Percentiles rank a stretch among this genome's conserved stretches.
These are phyloP conservation scores for Neurospora sp. DNA, from an alignment of 495 filamentous ascomycete genomes.

Conservation along the genomic window DNA sequence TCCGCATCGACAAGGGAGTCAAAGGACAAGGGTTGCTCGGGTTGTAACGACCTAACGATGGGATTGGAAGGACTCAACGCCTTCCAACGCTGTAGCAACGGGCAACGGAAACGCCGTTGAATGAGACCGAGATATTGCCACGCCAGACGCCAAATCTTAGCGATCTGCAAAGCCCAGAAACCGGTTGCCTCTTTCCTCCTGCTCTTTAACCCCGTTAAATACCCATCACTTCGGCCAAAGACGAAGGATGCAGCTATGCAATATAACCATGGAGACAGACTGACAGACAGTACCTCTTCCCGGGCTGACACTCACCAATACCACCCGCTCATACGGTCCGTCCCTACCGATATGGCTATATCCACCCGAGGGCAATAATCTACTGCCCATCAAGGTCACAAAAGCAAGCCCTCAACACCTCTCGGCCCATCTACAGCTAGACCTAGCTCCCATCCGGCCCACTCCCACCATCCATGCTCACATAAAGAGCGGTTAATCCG, in stretches of 20 bases:
- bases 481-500: not conserved
- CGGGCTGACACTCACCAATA: slow-evolving; percentile 13
- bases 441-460: slow-evolving; percentile 6
- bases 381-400: slow-evolving; percentile 4
- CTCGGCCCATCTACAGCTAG: slow-evolving; percentile 6
- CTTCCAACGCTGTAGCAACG: not conserved
- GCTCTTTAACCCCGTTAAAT: slow-evolving; percentile 2
- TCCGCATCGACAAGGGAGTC: slow-evolving; percentile 14
- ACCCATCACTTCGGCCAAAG: not conserved
- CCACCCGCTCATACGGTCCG: slow-evolving; percentile 35
- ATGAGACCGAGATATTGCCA: slow-evolving; percentile 10
- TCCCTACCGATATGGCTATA: slow-evolving; percentile 34
- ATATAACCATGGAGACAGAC: slow-evolving; percentile 7
- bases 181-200: slow-evolving; percentile 9
- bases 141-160: slow-evolving; percentile 1
- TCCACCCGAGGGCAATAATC: slow-evolving; percentile 16
- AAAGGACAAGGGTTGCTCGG: not conserved
- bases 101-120: slow-evolving; percentile 8
- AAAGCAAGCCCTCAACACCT: slow-evolving; percentile 1
- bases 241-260: slow-evolving; percentile 12
- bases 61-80: not conserved
- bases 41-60: not conserved
- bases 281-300: not conserved
- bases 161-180: slow-evolving; percentile 17
- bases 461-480: slow-evolving; percentile 1